Base-by-base conservation (phyloP, 345 rosid genomes). In the Ceriops decandra region DNA sequence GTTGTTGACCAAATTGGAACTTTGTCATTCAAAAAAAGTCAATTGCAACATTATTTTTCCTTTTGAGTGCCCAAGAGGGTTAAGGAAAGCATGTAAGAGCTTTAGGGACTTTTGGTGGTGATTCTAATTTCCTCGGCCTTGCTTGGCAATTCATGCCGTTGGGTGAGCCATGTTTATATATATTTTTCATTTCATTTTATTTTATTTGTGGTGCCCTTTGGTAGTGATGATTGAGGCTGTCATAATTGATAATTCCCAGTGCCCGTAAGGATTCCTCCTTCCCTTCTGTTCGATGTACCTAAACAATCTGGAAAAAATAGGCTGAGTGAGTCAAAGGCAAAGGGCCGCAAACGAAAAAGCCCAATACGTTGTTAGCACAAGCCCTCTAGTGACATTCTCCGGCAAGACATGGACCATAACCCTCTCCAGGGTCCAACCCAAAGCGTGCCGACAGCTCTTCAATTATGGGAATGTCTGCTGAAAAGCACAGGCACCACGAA, bases 371-470 rank as follows among this genome's bases (percentile, higher is more conserved):
- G 3, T 11, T 0, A 10, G 47, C 16, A 10, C 13, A 24, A 46
- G 27, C 66, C 66, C 27, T 22, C 22, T 2, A 66, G 7, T 6
- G 28, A 9, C 22, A 22, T 32, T 17, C 28, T 36, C 32, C n/a
- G 17, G 20, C 5, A 63, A 62, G 46, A 63, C 52, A 62, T 17
- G 62, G 70, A 35, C 36, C 57, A 5, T 5, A 15, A 10, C 69
- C 60, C 65, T 32, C 7, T 4, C 6, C 6, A 32, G 20, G 56
- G 65, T 32, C 36, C 21, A 63, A 61, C 16, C 46, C 42, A 51
- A 51, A 35, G 47, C 68, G 72, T 61, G 47, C 30, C 24, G 63
- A 68, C 76, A 51, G 73, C 59, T 51, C 26, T 49, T 42, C 26
- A 62, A 58, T 21, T 20, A 52, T 33, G 21, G 5, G 47, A 60